These are phyloP conservation scores for Trichosanthes truncata DNA, from an alignment of 306 rosid genomes.

Conservation along the genomic window DNA sequence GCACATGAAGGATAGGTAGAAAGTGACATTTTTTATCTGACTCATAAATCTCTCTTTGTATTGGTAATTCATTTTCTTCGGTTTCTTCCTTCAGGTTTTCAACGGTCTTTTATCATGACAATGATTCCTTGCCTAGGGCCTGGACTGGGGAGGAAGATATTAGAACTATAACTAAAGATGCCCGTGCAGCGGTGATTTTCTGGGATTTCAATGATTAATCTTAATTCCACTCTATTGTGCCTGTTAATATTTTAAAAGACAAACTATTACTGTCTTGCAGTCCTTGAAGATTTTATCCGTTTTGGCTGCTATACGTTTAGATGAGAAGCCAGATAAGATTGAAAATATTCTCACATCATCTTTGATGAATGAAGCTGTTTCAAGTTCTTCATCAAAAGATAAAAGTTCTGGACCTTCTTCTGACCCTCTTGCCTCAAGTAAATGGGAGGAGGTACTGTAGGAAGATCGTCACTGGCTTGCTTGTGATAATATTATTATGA, in stretches of 20 bases:
- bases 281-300: conserved; percentile 66
- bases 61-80: background rate
- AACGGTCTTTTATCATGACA: conserved; percentile 64
- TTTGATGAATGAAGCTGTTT: conserved; percentile 39
- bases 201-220: background rate
- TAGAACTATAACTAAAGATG: conserved; percentile 61
- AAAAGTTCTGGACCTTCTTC: conserved; percentile 24
- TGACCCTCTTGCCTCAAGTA: conserved; percentile 80
- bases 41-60: background rate
- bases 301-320: conserved; percentile 78
- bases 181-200: conserved; percentile 50
- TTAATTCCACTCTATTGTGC: background rate
- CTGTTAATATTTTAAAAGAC: background rate
- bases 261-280: conserved; percentile 26
- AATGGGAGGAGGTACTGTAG: conserved; percentile 78
- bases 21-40: background rate
- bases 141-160: conserved; percentile 94
- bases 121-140: conserved; percentile 75
- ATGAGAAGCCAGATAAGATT: conserved; percentile 59
- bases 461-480: conserved; percentile 16
- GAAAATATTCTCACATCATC: conserved; percentile 40
- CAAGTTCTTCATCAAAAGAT: conserved; percentile 32
- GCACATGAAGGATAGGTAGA: conserved; percentile 86
- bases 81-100: conserved; percentile 51
- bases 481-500: background rate